Conservation (phyloP, 1,139 yeast species). For the Sugiyamaella japonica region DNA sequence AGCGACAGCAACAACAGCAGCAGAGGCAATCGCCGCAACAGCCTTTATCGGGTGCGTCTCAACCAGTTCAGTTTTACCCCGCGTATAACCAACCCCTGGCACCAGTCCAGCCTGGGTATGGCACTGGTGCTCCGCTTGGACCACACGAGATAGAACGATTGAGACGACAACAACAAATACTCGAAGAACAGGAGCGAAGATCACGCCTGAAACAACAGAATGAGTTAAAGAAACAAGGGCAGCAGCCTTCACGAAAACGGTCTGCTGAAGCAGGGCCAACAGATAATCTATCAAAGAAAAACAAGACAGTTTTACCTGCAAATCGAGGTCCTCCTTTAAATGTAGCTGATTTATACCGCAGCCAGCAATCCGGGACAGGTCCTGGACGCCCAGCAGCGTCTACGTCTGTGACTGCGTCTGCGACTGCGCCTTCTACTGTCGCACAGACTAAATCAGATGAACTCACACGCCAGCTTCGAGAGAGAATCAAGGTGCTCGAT, state of each 20-base stretch:
- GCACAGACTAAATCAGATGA: background rate
- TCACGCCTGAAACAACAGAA: background rate
- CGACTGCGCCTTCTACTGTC: no score
- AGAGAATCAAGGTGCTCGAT: background rate
- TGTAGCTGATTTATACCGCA: slow-evolving; percentile 11
- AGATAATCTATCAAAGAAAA: background rate
- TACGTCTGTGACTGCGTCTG: no score
- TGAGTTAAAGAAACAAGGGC: background rate
- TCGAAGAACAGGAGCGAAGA: slow-evolving; percentile 1
- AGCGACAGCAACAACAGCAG: slow-evolving; percentile 13
- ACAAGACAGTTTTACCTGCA: background rate
- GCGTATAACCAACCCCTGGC: background rate
- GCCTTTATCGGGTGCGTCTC: background rate
- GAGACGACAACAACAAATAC: slow-evolving; percentile 4
- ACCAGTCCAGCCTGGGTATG: background rate
- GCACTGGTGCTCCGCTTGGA: background rate
- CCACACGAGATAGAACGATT: background rate
- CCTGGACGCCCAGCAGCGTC: no score
- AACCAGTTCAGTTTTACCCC: background rate
- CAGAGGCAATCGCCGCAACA: slow-evolving; percentile 16
- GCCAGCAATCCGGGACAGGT: no score
- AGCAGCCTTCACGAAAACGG: slow-evolving; percentile 1
- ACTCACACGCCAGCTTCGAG: background rate
- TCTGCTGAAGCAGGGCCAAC: background rate
- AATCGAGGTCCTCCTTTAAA: slow-evolving; percentile 1